These are phyloP conservation scores for Saccharomyces cerevisiae DNA, from an alignment of 805 yeast genomes.

Conservation along the genomic window DNA sequence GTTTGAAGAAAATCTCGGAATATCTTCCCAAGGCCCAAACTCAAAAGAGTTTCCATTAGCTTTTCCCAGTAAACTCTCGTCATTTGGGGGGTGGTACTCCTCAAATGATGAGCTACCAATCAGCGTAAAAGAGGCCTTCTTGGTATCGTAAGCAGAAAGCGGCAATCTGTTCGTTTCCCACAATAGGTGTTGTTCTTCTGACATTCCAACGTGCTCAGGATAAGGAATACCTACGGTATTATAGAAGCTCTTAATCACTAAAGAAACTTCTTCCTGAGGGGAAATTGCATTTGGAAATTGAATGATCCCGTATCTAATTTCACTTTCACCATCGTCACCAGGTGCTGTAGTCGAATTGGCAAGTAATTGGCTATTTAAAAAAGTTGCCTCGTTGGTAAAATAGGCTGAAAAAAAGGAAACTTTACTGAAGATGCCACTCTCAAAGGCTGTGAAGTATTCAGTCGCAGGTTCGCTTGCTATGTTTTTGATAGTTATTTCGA, in stretches of 20 bases:
- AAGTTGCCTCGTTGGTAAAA: conserved; percentile 20
- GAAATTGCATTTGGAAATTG: conserved; percentile 57
- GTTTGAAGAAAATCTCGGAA: conserved; percentile 39
- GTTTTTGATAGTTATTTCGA: conserved; percentile 51
- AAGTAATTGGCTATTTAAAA: conserved; percentile 22
- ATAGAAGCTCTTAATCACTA: conserved; percentile 44
- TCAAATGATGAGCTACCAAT: conserved; percentile 20
- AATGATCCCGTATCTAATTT: conserved; percentile 38
- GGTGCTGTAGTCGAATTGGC: conserved; percentile 16
- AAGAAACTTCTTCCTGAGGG: conserved; percentile 45
- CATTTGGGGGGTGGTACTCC: conserved; percentile 15
- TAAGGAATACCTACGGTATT: conserved; percentile 45
- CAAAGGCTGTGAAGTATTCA: conserved; percentile 53
- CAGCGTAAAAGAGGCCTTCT: conserved; percentile 39
- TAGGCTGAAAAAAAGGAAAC: conserved; percentile 41
- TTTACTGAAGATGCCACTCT: conserved; percentile 36
- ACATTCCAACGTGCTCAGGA: conserved; percentile 56
- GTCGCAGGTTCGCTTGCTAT: conserved; percentile 43
- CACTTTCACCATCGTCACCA: conserved; percentile 18
- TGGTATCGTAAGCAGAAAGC: conserved; percentile 55
- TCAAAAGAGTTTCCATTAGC: conserved; percentile 26
- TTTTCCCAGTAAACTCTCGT: conserved; percentile 30
- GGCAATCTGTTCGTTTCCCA: conserved; percentile 48
- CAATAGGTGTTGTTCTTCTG: conserved; percentile 52
- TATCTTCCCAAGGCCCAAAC: conserved; percentile 46